Evolutionary conservation across 2,329 filamentous ascomycete genomes (phyloP).

Genomic region (Ascochyta pisi): DNA sequence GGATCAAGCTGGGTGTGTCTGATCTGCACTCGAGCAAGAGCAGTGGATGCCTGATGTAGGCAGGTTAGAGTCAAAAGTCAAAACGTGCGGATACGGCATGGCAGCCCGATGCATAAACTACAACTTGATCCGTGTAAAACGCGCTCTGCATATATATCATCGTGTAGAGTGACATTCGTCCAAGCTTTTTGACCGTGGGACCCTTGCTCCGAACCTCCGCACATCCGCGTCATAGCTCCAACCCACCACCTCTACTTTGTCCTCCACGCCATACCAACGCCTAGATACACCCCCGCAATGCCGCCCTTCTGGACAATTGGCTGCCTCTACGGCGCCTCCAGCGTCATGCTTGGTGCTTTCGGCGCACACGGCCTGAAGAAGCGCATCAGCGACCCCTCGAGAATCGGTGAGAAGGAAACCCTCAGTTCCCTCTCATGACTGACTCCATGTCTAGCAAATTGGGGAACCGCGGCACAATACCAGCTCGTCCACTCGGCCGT

Average conservation of each 20-base stretch:
- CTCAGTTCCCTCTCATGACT: neutral
- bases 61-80: neutral
- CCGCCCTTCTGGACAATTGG: constrained; percentile 66
- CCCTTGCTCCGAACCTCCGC: constrained; percentile 19
- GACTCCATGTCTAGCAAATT: constrained; percentile 53
- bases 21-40: constrained; percentile 49
- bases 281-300: constrained; percentile 31
- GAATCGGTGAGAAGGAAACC: constrained; percentile 49
- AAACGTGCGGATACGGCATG: no score
- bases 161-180: no score
- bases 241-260: neutral
- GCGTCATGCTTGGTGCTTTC: constrained; percentile 70
- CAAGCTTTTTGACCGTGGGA: no score
- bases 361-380: constrained; percentile 72
- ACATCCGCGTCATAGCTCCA: constrained; percentile 18
- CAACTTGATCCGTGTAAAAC: neutral
- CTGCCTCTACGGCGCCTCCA: constrained; percentile 67
- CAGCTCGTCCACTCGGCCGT: constrained; percentile 71
- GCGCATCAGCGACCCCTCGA: constrained; percentile 64
- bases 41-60: constrained; percentile 50
- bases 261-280: neutral
- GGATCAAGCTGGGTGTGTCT: constrained; percentile 67
- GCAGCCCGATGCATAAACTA: neutral
- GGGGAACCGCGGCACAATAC: constrained; percentile 71
- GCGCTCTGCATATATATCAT: no score